A percentile compares a stretch with the other conserved stretches of the same genome.
Evolutionary conservation across 345 rosid species (phyloP).

Genomic region (Nephelium lappaceum): DNA sequence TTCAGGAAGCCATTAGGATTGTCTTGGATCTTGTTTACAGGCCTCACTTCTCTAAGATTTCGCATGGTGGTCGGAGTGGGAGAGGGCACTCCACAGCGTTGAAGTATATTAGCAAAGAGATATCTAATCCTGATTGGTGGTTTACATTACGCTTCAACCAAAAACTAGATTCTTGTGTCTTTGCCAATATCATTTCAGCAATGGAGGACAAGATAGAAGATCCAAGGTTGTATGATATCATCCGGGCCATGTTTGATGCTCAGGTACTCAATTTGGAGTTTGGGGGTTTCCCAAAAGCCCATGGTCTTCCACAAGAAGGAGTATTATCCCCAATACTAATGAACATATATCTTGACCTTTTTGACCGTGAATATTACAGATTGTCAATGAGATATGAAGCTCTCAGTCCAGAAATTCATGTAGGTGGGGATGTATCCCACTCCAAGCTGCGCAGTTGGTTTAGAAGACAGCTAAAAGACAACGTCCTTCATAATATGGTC

Average conservation of each 20-base stretch:
- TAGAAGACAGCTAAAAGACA: conserved; percentile 72
- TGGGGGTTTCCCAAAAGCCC: conserved; percentile 91
- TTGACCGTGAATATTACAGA: conserved; percentile 73
- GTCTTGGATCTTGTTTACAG: conserved; percentile 72
- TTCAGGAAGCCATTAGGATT: conserved; percentile 87
- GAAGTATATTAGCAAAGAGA: conserved; percentile 67
- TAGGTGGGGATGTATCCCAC: conserved; percentile 32
- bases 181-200: conserved; percentile 53
- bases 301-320: conserved; percentile 98
- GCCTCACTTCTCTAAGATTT: conserved; percentile 82
- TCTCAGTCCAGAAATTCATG: conserved; percentile 38
- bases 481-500: conserved; percentile 24
- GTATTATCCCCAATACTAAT: conserved; percentile 72
- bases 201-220: conserved; percentile 74
- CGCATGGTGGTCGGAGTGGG: conserved; percentile 93
- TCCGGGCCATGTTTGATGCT: conserved; percentile 73
- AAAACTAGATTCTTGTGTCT: conserved; percentile 50
- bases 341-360: conserved; percentile 75
- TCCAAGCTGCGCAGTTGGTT: conserved; percentile 83
- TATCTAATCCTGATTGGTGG: conserved; percentile 81
- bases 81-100: conserved; percentile 69
- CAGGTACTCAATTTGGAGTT: conserved; percentile 75
- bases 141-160: conserved; percentile 60
- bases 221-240: conserved; percentile 43
- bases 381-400: conserved; percentile 85